Evolutionary conservation across 2,329 filamentous ascomycete species (phyloP).

Genomic region (Stachybotrys echinatus): DNA sequence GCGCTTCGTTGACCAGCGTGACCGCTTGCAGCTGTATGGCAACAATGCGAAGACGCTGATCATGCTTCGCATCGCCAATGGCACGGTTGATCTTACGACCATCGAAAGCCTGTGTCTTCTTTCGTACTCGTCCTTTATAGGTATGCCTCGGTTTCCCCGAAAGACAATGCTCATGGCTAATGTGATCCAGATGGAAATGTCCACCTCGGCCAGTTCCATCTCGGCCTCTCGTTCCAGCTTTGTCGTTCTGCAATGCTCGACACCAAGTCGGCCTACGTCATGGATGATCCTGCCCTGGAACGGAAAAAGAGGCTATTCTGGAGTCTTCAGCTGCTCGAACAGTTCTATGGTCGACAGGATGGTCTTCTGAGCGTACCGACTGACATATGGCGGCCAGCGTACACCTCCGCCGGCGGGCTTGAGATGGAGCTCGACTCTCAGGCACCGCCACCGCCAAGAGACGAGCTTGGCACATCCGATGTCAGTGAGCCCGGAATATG

Average conservation of each 20-base stretch:
- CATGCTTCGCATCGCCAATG: conserved; percentile 46
- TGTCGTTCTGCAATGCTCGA: conserved; percentile 46
- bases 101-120: conserved; percentile 46
- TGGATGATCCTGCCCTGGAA: conserved; percentile 28
- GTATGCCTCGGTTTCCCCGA: conserved; percentile 18
- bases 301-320: conserved; percentile 46
- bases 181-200: conserved; percentile 37
- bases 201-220: conserved; percentile 43
- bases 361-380: conserved; percentile 35
- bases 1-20: conserved; percentile 29
- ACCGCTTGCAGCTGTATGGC: conserved; percentile 26
- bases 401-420: conserved; percentile 15
- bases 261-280: conserved; percentile 29
- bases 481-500: conserved; percentile 41
- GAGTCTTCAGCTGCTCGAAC: conserved; percentile 45
- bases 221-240: conserved; percentile 43
- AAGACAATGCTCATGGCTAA: conserved; percentile 3
- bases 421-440: conserved; percentile 21
- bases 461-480: conserved; percentile 35
- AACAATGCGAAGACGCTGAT: conserved; percentile 34
- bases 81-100: conserved; percentile 41
- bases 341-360: conserved; percentile 41
- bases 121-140: conserved; percentile 43
- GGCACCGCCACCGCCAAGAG: conserved; percentile 35
- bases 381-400: conserved; percentile 33